Base-by-base conservation (phyloP, 2,329 filamentous ascomycete genomes). In the Pseudogymnoascus sp. region DNA sequence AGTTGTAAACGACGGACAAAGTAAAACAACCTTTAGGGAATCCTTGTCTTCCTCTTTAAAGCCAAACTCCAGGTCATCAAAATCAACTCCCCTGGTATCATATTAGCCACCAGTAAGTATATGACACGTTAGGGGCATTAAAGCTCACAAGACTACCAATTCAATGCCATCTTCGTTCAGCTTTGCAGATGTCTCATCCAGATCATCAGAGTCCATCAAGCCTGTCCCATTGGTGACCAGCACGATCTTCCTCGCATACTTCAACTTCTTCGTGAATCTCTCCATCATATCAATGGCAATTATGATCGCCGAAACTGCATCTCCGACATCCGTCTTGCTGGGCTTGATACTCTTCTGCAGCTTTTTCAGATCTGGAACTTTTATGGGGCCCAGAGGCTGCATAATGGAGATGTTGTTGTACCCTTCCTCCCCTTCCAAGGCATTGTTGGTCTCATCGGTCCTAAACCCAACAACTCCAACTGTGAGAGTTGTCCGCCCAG, bases 21-120 rank as follows among this genome's bases (percentile, higher is more conserved):
- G 13, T 3, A 13, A 7, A 61, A 62, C 42, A 71, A 88, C 86
- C 81, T 97, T 97, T 61, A 75, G 73, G 0, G 74, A 68, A 16
- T 87, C 78, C 73, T 99, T 99, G 67, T 89, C 84, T 74, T 97
- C 92, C 76, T 97, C 93, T 74, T 96, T 96, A 72, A 91, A 90
- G 44, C 93, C 93, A 72, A 88, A 96, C 1, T 96, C 92, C 1
- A 85, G 73, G 73, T 97, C 92, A 72, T 99, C 92, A 74, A 99
- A 97, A 73, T 99, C 95, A 16, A 96, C 85, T 13, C 95, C 95
- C 62, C 89, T 93, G 64, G 3, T 47, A 21, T 31, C 33, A 21
- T 64, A 75, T 73, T 66, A 72, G 68, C 56, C 59, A 63, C 40
- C 56, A 1, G 37, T 35, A 56, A 1, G 37, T 35, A 42, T n/a